Base-by-base conservation (phyloP, 2,329 filamentous ascomycete genomes). In the Calonectria hongkongensis region DNA sequence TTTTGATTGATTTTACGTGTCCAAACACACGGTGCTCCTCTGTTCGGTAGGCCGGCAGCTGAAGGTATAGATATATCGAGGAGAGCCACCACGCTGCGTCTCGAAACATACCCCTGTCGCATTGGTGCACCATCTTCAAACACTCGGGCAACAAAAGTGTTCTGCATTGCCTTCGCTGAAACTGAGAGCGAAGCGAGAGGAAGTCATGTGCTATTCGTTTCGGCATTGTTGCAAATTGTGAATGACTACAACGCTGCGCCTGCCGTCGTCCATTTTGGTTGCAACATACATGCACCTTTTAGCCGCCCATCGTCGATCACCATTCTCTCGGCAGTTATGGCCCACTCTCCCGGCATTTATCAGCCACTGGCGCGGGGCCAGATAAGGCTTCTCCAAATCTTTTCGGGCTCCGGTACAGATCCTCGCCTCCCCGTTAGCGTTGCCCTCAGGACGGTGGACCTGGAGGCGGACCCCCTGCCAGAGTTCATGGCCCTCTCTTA, bases 321-420 rank as follows among this genome's bases (percentile, higher is more conserved):
- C 33, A 25, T 8, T 27, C 54, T 16, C 9, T 60, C 54, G 54
- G 54, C 36, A 60, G 30, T 60, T 12, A 60, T 60, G 54, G 54
- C 54, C 54, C 54, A 41, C 33, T 39, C 33, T 60, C 15, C n/a
- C 36, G 54, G 54, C 54, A 60, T 60, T 41, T 60, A 60, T 25
- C 21, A 60, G 21, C 54, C 54, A 39, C 15, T 60, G 54, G 21
- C 36, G 21, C 54, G 54, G 21, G 54, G 54, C 36, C 54, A 60
- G 54, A 60, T 60, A 60, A 60, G 54, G 54, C 54, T 60, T 39
- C 54, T 60, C 54, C 54, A 60, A 36, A 60, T 60, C 21, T 21
- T 60, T 21, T 41, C 54, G 54, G 39, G 30, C 21, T 41, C 30
- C 21, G 54, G 39, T 27, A 21, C 54, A 21, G 39, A 60, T 39